Evolutionary conservation across 192 early-diverging fungal species (phyloP).

Genomic region (Chytriomyces confervae): DNA sequence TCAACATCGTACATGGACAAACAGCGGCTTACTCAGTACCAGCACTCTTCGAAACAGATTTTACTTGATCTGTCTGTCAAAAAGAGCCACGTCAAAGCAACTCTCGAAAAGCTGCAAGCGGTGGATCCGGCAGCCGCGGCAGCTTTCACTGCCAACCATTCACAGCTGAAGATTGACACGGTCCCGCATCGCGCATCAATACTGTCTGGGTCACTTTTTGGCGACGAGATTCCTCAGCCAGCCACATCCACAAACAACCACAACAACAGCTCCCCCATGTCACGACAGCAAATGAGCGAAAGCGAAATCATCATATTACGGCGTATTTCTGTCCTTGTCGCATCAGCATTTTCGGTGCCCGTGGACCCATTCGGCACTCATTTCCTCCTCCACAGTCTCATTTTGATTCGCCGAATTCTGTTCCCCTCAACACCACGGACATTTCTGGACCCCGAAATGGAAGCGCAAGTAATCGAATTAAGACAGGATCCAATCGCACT

Average conservation of each 20-base stretch:
- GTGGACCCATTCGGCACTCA: slow-evolving; percentile 22
- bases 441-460: not conserved
- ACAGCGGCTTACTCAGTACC: slow-evolving; percentile 6
- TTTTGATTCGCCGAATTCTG: slow-evolving; percentile 4
- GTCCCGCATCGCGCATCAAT: not conserved
- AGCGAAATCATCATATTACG: not conserved
- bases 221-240: not conserved
- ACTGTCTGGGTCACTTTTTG: not conserved
- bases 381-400: slow-evolving; percentile 14
- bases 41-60: not conserved
- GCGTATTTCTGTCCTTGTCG: slow-evolving; percentile 12
- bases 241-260: not conserved
- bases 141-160: not conserved
- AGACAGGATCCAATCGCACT: not conserved
- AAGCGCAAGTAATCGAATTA: not conserved
- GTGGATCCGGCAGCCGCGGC: not conserved
- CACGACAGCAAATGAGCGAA: not conserved
- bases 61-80: not conserved
- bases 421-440: slow-evolving; percentile 13
- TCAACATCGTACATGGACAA: not conserved
- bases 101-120: not conserved
- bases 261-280: not conserved
- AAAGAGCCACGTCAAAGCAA: slow-evolving; percentile 1
- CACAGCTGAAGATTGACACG: not conserved
- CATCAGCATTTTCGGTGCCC: slow-evolving; percentile 2